Percentiles rank a stretch among this genome's conserved stretches.
Conservation (phyloP, 1,284 basidiomycete species). For the Polyporus tsugae region DNA sequence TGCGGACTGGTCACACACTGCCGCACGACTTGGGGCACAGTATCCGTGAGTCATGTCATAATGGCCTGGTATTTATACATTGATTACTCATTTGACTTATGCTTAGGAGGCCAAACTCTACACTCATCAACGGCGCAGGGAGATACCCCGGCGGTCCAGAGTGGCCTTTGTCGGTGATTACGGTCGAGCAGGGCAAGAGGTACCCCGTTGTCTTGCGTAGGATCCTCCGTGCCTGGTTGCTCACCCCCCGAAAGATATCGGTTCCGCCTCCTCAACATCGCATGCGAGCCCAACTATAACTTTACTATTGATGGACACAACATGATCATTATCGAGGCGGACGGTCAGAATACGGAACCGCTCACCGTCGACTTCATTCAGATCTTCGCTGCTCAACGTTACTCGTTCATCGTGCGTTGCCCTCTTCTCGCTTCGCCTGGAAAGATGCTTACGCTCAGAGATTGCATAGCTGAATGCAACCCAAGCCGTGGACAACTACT, state of each 20-base stretch:
- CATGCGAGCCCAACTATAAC: conserved; percentile 43
- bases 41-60: conserved; percentile 14
- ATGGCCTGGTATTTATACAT: not conserved
- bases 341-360: conserved; percentile 43
- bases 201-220: not conserved
- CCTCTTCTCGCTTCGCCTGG: not conserved
- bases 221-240: not conserved
- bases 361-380: conserved; percentile 42
- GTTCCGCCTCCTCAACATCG: conserved; percentile 57
- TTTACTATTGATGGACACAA: conserved; percentile 47
- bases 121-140: conserved; percentile 61
- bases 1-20: conserved; percentile 37
- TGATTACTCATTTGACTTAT: not conserved
- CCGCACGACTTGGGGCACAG: conserved; percentile 18
- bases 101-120: conserved; percentile 35
- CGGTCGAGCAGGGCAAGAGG: conserved; percentile 44
- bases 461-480: conserved; percentile 24
- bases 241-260: conserved; percentile 34
- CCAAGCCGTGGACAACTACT: conserved; percentile 34
- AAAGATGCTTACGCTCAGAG: not conserved
- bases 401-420: conserved; percentile 41
- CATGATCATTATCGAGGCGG: conserved; percentile 46
- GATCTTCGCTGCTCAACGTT: conserved; percentile 49
- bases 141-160: conserved; percentile 32
- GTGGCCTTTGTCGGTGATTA: conserved; percentile 42